Percentiles rank a stretch among this genome's conserved stretches.
These are phyloP conservation scores for Ophiognomonia clavigignenti-juglandacearum DNA, from an alignment of 2,329 filamentous ascomycete genomes.

Conservation along the genomic window DNA sequence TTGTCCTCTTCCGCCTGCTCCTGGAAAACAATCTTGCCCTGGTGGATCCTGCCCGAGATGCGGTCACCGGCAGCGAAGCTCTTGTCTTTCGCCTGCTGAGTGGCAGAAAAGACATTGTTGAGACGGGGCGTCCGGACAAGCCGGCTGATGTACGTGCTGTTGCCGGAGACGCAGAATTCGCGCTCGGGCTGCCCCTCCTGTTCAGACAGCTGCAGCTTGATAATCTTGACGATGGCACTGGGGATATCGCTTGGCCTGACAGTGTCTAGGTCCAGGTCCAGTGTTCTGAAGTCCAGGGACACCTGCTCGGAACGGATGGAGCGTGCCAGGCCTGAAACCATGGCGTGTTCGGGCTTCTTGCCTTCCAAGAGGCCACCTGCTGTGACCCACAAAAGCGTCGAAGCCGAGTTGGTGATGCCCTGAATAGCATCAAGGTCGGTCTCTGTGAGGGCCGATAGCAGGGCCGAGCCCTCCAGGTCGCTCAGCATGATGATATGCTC, in stretches of 20 bases:
- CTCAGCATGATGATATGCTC: constrained; percentile 26
- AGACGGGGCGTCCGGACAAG: neutral
- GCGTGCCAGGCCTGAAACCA: constrained; percentile 22
- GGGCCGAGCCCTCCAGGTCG: constrained; percentile 25
- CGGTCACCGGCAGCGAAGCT: constrained; percentile 4
- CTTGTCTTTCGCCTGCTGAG: neutral
- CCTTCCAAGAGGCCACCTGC: constrained; percentile 20
- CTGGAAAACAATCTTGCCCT: constrained; percentile 19
- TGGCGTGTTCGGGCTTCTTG: constrained; percentile 22
- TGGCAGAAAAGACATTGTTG: constrained; percentile 18
- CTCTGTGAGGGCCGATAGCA: constrained; percentile 21
- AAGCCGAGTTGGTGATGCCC: constrained; percentile 18
- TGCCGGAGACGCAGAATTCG: constrained; percentile 8
- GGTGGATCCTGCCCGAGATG: constrained; percentile 17
- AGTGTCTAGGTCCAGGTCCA: no score
- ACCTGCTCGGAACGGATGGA: constrained; percentile 22
- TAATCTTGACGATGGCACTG: no score
- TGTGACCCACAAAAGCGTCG: constrained; percentile 26
- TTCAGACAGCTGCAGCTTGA: no score
- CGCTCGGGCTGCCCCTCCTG: constrained; percentile 14
- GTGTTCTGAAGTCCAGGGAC: constrained; percentile 21
- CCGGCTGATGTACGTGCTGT: constrained; percentile 18
- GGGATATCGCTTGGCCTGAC: no score
- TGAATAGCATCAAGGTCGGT: constrained; percentile 23
- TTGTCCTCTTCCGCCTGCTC: constrained; percentile 1